These are phyloP conservation scores for Tricholomella constricta DNA, from an alignment of 768 basidiomycete genomes.

Conservation along the genomic window DNA sequence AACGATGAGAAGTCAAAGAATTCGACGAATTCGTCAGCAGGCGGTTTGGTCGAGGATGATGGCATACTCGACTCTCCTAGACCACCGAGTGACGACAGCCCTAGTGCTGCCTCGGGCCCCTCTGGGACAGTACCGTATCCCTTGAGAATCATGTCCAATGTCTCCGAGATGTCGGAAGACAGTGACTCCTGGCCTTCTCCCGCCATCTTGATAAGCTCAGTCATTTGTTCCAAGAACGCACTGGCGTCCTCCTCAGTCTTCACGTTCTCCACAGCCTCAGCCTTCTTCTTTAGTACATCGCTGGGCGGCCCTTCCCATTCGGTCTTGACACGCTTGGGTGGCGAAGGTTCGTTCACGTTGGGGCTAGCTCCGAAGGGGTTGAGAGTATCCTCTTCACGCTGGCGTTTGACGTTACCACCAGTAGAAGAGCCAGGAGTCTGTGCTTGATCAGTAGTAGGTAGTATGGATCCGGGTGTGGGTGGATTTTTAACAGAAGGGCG, in stretches of 20 bases:
- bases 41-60: slow-evolving; percentile 26
- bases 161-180: slow-evolving; percentile 55
- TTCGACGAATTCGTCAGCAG: slow-evolving; percentile 55
- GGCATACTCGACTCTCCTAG: slow-evolving; percentile 33
- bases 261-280: slow-evolving; percentile 46
- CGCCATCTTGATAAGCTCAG: slow-evolving; percentile 59
- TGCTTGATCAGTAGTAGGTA: slow-evolving; percentile 23
- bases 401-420: slow-evolving; percentile 44
- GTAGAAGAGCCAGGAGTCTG: slow-evolving; percentile 23
- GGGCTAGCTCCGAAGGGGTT: slow-evolving; percentile 32
- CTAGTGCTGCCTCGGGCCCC: slow-evolving; percentile 37
- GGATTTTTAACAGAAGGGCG: slow-evolving; percentile 30
- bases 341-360: slow-evolving; percentile 54
- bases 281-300: slow-evolving; percentile 48
- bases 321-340: slow-evolving; percentile 71
- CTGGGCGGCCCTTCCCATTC: slow-evolving; percentile 69
- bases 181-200: slow-evolving; percentile 47
- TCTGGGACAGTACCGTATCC: slow-evolving; percentile 45
- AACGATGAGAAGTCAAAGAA: slow-evolving; percentile 73
- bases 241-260: slow-evolving; percentile 69
- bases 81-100: slow-evolving; percentile 33
- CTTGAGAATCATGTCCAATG: slow-evolving; percentile 65
- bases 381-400: slow-evolving; percentile 53
- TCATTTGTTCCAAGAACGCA: slow-evolving; percentile 63
- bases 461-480: slow-evolving; percentile 29